Evolutionary conservation across 495 filamentous ascomycete genomes (phyloP).

Genomic region (Podospora appendiculata): DNA sequence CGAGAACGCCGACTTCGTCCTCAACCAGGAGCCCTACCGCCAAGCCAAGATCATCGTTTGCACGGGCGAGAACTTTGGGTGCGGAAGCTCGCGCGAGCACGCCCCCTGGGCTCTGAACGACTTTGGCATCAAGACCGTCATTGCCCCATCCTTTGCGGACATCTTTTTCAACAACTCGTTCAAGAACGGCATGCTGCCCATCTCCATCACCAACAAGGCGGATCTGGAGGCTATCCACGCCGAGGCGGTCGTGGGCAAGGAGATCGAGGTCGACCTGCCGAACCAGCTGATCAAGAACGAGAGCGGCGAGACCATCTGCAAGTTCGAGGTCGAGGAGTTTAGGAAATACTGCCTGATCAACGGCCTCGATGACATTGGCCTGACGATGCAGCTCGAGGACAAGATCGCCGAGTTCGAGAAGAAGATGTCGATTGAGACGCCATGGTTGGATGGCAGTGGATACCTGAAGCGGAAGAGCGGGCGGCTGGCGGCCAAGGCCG

Average conservation of each 20-base stretch:
- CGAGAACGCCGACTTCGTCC: slow-evolving; percentile 74
- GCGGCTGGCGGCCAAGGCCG: slow-evolving; percentile 70
- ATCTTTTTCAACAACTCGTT: slow-evolving; percentile 99
- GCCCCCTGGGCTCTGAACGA: slow-evolving; percentile 96
- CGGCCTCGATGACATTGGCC: slow-evolving; percentile 91
- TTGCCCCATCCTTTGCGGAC: slow-evolving; percentile 88
- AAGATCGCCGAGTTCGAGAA: slow-evolving; percentile 82
- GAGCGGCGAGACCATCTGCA: slow-evolving; percentile 59
- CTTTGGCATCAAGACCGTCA: slow-evolving; percentile 90
- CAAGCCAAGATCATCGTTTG: slow-evolving; percentile 84
- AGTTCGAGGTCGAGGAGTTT: slow-evolving; percentile 86
- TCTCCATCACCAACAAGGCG: slow-evolving; percentile 60
- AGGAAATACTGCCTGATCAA: slow-evolving; percentile 91
- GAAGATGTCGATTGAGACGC: slow-evolving; percentile 66
- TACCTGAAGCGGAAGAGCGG: slow-evolving; percentile 71
- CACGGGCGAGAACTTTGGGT: slow-evolving; percentile 93
- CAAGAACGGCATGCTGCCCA: slow-evolving; percentile 98
- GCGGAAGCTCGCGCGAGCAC: slow-evolving; percentile 88
- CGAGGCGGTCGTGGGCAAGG: slow-evolving; percentile 74
- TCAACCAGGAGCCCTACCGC: slow-evolving; percentile 86
- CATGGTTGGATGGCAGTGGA: slow-evolving; percentile 85
- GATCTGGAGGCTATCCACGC: slow-evolving; percentile 64
- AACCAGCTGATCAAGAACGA: slow-evolving; percentile 77
- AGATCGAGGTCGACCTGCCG: slow-evolving; percentile 86
- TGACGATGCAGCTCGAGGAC: slow-evolving; percentile 85